Conservation (phyloP, 2,329 filamentous ascomycete species). For the Fusarium nygamai region DNA sequence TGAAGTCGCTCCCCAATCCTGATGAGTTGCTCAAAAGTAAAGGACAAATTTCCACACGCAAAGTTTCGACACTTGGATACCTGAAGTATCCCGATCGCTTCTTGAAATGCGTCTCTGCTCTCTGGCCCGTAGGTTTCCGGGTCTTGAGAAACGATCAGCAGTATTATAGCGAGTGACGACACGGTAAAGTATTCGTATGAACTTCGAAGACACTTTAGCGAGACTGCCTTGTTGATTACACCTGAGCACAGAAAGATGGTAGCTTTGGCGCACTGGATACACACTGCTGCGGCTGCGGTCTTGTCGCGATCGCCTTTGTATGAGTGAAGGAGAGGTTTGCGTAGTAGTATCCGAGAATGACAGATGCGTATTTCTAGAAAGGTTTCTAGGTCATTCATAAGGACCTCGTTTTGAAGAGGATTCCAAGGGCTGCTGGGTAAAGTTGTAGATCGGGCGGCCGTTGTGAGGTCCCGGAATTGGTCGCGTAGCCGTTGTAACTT, state of each 20-base stretch:
- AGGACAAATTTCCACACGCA: background rate
- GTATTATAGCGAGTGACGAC: background rate
- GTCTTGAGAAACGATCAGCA: background rate
- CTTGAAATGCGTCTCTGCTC: background rate
- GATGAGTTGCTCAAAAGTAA: background rate
- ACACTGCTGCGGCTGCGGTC: background rate
- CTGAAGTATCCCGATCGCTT: background rate
- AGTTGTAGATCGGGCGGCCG: rapidly evolving
- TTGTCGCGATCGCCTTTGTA: background rate
- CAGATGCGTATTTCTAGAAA: background rate
- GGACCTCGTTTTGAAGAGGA: rapidly evolving
- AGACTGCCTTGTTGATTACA: background rate
- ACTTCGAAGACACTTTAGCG: background rate
- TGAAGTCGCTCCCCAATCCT: background rate
- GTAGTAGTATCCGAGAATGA: background rate
- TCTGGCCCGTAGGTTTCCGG: background rate
- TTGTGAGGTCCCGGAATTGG: background rate
- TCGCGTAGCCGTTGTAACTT: background rate
- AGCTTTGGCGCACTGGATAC: background rate
- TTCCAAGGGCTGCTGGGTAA: background rate
- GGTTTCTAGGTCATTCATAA: background rate
- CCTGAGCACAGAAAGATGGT: background rate
- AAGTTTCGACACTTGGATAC: background rate
- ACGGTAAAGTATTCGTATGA: background rate
- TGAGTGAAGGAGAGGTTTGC: background rate